Conservation (phyloP, 805 yeast genomes). For the Hanseniaspora pseudoguilliermondii region DNA sequence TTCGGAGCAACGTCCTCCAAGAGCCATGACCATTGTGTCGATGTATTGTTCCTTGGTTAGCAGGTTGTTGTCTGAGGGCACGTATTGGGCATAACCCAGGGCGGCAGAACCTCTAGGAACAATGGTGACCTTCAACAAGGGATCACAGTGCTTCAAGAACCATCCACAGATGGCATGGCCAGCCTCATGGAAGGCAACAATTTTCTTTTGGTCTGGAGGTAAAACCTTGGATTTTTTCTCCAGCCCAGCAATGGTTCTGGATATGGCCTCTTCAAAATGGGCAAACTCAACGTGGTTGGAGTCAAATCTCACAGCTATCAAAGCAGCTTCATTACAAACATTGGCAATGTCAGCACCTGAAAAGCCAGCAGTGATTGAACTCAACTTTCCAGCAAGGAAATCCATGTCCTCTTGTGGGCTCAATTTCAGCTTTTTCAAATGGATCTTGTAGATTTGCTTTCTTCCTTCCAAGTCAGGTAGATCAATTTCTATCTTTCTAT, state of each 20-base stretch:
- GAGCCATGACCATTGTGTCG: constrained; percentile 91
- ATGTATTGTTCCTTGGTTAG: constrained; percentile 62
- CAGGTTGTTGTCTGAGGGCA: constrained; percentile 84
- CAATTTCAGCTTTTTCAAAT: constrained; percentile 56
- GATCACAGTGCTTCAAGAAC: constrained; percentile 85
- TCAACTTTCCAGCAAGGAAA: constrained; percentile 67
- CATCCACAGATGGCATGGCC: constrained; percentile 99
- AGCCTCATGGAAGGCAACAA: constrained; percentile 96
- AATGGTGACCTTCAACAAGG: constrained; percentile 85
- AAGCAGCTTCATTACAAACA: constrained; percentile 92
- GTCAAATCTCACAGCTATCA: constrained; percentile 83
- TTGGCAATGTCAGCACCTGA: constrained; percentile 98
- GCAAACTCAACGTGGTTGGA: constrained; percentile 53
- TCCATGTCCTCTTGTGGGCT: constrained; percentile 29
- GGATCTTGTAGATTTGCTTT: constrained; percentile 81
- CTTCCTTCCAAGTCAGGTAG: constrained; percentile 92
- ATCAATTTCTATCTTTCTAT: constrained; percentile 82
- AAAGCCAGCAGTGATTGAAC: constrained; percentile 95
- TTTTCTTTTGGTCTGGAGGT: constrained; percentile 71
- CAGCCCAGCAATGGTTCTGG: constrained; percentile 91
- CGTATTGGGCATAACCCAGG: constrained; percentile 91
- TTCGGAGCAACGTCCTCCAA: constrained; percentile 95
- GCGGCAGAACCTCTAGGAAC: constrained; percentile 97
- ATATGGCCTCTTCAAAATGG: constrained; percentile 93
- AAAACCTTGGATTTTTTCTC: constrained; percentile 80